Percentiles rank a stretch among this genome's conserved stretches.
phyloP scores from a whole-genome alignment of 176 grass and related monocot genomes.

The Oryza australiensis region DNA sequence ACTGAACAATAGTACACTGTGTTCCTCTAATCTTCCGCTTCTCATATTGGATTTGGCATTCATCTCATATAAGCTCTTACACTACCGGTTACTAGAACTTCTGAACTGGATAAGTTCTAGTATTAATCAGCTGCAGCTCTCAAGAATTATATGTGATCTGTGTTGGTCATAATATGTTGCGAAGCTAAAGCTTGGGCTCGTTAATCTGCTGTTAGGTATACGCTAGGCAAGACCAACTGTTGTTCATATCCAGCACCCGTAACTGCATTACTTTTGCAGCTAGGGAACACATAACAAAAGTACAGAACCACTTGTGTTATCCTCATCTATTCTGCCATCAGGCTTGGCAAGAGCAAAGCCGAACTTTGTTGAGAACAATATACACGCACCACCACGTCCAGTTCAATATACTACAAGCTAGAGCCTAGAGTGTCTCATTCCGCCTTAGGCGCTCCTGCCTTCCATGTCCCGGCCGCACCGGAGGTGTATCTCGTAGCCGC shows the following conservation, averaged over 20 bases:
- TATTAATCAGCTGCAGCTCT: not conserved
- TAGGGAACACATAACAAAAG: not conserved
- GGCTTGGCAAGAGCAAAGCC: conserved; percentile 5
- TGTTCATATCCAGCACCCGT: not conserved
- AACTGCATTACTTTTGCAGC: not conserved
- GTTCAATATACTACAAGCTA: conserved; percentile 1
- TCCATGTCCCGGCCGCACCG: conserved; percentile 32
- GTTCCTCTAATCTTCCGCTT: not conserved
- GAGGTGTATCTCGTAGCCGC: conserved; percentile 79
- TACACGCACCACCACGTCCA: not conserved
- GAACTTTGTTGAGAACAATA: conserved; percentile 20
- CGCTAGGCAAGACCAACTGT: not conserved
- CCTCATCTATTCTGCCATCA: conserved; percentile 11
- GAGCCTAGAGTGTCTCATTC: not conserved
- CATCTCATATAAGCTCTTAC: too few species aligned
- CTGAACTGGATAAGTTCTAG: not conserved
- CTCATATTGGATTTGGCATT: not conserved
- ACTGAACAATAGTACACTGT: conserved; percentile 21
- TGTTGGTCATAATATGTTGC: too few species aligned
- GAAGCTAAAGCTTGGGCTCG: not conserved
- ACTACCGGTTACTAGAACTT: not conserved
- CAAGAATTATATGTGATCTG: too few species aligned
- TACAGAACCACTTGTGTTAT: not conserved
- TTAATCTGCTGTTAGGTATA: not conserved
- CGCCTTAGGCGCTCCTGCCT: not conserved